Evolutionary conservation across 352 stramenopile genomes (phyloP).

Genomic region (Globisporangium irregulare): DNA sequence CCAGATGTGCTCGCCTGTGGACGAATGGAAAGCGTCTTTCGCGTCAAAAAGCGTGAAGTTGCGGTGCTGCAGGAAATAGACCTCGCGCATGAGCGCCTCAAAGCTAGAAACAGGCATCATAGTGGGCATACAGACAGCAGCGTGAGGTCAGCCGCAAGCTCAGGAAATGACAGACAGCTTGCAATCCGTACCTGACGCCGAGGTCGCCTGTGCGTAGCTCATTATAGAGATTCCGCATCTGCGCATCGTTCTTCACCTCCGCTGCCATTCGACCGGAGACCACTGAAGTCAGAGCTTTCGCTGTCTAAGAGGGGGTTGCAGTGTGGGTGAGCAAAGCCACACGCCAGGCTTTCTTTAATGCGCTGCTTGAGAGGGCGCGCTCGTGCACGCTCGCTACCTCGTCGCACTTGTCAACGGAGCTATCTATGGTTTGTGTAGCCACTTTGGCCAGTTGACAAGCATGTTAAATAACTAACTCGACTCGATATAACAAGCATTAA

Average conservation of each 20-base stretch:
- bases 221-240: constrained; percentile 49
- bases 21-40: constrained; percentile 59
- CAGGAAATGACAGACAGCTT: too few species aligned
- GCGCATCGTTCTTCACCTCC: constrained; percentile 30
- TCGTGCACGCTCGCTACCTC: too few species aligned
- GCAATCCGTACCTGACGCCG: constrained; percentile 35
- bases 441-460: too few species aligned
- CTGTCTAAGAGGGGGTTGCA: too few species aligned
- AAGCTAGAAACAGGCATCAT: constrained; percentile 18
- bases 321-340: too few species aligned
- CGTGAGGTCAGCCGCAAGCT: neutral
- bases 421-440: too few species aligned
- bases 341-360: too few species aligned
- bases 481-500: too few species aligned
- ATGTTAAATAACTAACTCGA: too few species aligned
- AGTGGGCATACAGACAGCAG: neutral
- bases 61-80: constrained; percentile 70
- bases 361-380: too few species aligned
- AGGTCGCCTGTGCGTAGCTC: constrained; percentile 44
- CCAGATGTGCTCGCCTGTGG: constrained; percentile 26
- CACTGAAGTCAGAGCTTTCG: too few species aligned
- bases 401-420: too few species aligned
- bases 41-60: constrained; percentile 65
- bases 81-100: constrained; percentile 33
- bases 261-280: constrained; percentile 15